phyloP scores from a whole-genome alignment of 2,329 filamentous ascomycete species.

The Aphanocladium album region DNA sequence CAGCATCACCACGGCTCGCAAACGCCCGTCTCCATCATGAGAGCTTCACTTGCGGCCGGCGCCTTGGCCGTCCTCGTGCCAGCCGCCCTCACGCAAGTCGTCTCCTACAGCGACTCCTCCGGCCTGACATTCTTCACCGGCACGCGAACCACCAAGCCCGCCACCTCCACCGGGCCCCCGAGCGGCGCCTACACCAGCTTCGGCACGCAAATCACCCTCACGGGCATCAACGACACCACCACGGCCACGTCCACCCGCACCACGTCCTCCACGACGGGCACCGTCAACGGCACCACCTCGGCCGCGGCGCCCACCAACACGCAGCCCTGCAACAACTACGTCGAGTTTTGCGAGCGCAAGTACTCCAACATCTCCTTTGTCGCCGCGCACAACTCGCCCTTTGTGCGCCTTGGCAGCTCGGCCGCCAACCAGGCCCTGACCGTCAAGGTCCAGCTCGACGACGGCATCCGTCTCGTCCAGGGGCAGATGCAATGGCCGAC shows the following conservation, averaged over 20 bases:
- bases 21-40: constrained; percentile 4
- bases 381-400: constrained; percentile 76
- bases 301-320: constrained; percentile 58
- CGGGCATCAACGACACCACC: constrained; percentile 24
- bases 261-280: constrained; percentile 24
- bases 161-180: constrained; percentile 35
- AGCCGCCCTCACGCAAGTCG: constrained; percentile 10
- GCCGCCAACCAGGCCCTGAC: constrained; percentile 69
- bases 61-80: neutral
- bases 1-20: neutral
- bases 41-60: neutral
- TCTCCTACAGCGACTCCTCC: constrained; percentile 27
- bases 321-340: constrained; percentile 71
- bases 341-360: constrained; percentile 69
- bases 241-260: constrained; percentile 28
- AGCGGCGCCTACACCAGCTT: constrained; percentile 42
- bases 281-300: constrained; percentile 26
- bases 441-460: constrained; percentile 69
- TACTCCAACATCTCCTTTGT: constrained; percentile 81
- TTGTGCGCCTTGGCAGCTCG: constrained; percentile 63
- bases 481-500: constrained; percentile 56
- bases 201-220: constrained; percentile 38
- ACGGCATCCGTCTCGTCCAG: constrained; percentile 64
- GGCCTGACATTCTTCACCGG: constrained; percentile 33
- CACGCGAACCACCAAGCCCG: constrained; percentile 32